phyloP scores from a whole-genome alignment of 2,329 filamentous ascomycete genomes.

The Volutella citrinella region DNA sequence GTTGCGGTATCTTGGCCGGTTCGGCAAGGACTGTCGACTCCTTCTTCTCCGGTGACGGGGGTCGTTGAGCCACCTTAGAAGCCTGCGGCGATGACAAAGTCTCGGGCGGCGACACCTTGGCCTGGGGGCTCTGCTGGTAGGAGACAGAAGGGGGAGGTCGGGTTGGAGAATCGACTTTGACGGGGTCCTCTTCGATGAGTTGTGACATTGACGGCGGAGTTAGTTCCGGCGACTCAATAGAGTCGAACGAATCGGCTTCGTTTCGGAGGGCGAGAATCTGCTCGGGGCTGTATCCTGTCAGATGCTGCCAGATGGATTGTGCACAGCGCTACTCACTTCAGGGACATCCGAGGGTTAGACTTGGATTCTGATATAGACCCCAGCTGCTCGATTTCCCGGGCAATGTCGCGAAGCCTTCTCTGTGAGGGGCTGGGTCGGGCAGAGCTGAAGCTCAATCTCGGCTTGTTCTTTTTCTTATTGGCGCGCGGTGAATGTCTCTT shows the following conservation, averaged over 20 bases:
- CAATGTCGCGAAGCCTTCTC: slow-evolving; percentile 54
- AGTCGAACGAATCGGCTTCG: slow-evolving; percentile 43
- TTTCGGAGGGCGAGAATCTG: slow-evolving; percentile 60
- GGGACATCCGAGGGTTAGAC: slow-evolving; percentile 61
- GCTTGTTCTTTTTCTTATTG: slow-evolving; percentile 40
- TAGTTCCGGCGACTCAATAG: slow-evolving; percentile 65
- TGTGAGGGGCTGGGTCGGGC: slow-evolving; percentile 48
- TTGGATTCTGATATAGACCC: slow-evolving; percentile 67
- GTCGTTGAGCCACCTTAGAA: slow-evolving; percentile 14
- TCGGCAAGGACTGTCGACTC: slow-evolving; percentile 6
- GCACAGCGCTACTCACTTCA: slow-evolving; percentile 59
- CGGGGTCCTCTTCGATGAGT: slow-evolving; percentile 54
- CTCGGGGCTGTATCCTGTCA: slow-evolving; percentile 53
- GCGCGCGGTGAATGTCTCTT: slow-evolving; percentile 43
- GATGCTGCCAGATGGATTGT: no score
- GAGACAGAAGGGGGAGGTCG: slow-evolving; percentile 14
- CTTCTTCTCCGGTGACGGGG: slow-evolving; percentile 29
- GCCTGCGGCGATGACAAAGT: slow-evolving; percentile 27
- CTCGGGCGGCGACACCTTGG: slow-evolving; percentile 29
- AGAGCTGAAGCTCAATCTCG: slow-evolving; percentile 38
- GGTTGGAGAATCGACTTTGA: slow-evolving; percentile 50
- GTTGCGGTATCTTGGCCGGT: slow-evolving; percentile 1
- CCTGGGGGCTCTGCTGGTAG: slow-evolving; percentile 20
- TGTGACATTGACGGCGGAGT: slow-evolving; percentile 60
- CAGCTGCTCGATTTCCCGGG: slow-evolving; percentile 50